Evolutionary conservation across 768 basidiomycete species (phyloP).

Genomic region (Amylocystis lapponica): DNA sequence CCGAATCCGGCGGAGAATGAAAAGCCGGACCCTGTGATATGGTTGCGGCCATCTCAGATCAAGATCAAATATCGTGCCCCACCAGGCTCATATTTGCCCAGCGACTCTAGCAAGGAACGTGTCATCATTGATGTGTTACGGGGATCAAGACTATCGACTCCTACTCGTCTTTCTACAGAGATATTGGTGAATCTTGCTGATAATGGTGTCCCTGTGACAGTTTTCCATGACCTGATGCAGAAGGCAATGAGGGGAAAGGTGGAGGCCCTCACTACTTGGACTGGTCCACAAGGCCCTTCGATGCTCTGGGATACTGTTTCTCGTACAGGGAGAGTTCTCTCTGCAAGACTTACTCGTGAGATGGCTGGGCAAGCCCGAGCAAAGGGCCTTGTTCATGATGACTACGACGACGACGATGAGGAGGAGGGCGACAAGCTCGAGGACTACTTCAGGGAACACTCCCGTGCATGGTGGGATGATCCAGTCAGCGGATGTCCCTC

Average conservation of each 20-base stretch:
- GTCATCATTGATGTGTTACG: constrained; percentile 51
- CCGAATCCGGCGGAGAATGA: too few relatives aligned
- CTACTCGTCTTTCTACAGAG: constrained; percentile 46
- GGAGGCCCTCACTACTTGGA: constrained; percentile 20
- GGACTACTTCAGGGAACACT: constrained; percentile 29
- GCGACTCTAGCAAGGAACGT: constrained; percentile 34
- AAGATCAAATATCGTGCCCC: constrained; percentile 34
- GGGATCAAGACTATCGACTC: constrained; percentile 40
- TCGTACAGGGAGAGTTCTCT: constrained; percentile 17
- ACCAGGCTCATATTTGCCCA: constrained; percentile 4
- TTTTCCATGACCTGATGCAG: constrained; percentile 30
- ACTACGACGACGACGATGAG: constrained; percentile 18
- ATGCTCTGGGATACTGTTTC: constrained; percentile 20
- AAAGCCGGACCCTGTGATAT: constrained; percentile 14
- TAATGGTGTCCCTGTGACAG: constrained; percentile 45
- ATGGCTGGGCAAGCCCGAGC: constrained; percentile 22
- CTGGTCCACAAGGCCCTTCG: neutral
- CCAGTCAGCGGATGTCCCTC: constrained; percentile 56
- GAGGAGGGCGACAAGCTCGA: constrained; percentile 16
- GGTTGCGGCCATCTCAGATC: constrained; percentile 26
- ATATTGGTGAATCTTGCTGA: constrained; percentile 60
- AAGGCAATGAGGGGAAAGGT: constrained; percentile 19
- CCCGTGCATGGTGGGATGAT: constrained; percentile 70
- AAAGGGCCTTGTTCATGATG: constrained; percentile 15
- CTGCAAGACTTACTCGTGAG: constrained; percentile 18